Percentiles rank a stretch among this genome's conserved stretches.
These are phyloP conservation scores for Delonix regia DNA, from an alignment of 306 rosid species.

Conservation along the genomic window DNA sequence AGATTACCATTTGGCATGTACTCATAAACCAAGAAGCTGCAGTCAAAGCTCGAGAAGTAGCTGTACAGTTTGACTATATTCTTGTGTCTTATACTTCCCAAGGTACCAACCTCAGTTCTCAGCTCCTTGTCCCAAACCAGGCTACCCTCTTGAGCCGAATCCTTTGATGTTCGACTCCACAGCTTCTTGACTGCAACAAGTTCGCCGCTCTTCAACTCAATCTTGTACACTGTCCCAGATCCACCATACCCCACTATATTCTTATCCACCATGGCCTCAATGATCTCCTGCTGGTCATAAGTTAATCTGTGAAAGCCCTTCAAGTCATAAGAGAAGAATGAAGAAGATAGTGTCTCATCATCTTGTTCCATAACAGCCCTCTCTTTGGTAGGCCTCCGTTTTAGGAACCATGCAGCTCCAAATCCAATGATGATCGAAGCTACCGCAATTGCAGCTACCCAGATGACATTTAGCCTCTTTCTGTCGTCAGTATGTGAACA, in stretches of 20 bases:
- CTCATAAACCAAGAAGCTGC: constrained; percentile 67
- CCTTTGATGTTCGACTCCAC: constrained; percentile 50
- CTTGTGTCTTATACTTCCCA: constrained; percentile 69
- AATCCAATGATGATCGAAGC: constrained; percentile 42
- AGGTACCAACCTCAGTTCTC: constrained; percentile 69
- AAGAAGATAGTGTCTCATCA: constrained; percentile 53
- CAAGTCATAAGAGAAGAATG: constrained; percentile 58
- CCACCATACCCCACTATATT: constrained; percentile 73
- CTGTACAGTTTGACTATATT: constrained; percentile 65
- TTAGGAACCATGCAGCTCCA: constrained; percentile 50
- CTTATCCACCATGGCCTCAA: constrained; percentile 59
- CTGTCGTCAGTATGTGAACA: constrained; percentile 39
- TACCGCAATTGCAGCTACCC: constrained; percentile 51
- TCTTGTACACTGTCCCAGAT: constrained; percentile 68
- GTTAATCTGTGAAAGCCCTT: constrained; percentile 64
- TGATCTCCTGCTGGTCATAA: constrained; percentile 57
- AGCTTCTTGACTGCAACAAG: constrained; percentile 63
- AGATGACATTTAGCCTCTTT: constrained; percentile 48
- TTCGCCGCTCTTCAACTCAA: constrained; percentile 56
- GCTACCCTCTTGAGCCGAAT: constrained; percentile 45
- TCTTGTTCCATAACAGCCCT: constrained; percentile 40
- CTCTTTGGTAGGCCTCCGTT: constrained; percentile 47
- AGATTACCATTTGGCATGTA: constrained; percentile 72
- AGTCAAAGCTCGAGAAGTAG: constrained; percentile 62
- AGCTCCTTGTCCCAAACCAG: constrained; percentile 44